Evolutionary conservation across 148 eudicot species (phyloP).

Genomic region (Spergularia marina): DNA sequence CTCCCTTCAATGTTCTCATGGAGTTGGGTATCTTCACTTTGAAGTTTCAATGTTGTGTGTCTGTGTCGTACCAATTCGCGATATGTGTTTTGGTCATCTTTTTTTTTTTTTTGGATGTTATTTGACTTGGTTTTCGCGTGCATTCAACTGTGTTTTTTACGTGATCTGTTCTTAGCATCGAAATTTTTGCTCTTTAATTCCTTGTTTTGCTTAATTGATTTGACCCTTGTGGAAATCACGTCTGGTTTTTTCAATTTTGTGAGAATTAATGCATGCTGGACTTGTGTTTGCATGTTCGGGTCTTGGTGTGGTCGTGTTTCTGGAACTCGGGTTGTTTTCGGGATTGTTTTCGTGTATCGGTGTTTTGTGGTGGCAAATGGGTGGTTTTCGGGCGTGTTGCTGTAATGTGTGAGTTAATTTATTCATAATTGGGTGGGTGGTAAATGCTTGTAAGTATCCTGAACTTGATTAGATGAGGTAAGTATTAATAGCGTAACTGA

Average conservation of each 20-base stretch:
- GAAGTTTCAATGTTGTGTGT: neutral
- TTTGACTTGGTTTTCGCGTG: too few relatives aligned
- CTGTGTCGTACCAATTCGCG: neutral
- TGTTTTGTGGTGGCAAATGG: neutral
- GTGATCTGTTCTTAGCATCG: constrained; percentile 15
- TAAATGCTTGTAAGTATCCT: neutral
- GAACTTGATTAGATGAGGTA: neutral
- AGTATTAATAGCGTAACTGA: neutral
- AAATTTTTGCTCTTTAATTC: neutral
- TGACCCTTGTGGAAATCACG: constrained; percentile 2
- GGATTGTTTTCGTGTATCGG: neutral
- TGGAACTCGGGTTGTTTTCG: neutral
- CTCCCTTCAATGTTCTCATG: neutral
- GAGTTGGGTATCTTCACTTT: neutral
- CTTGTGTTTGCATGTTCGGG: constrained; percentile 22
- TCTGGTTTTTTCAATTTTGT: neutral
- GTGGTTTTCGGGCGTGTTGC: neutral
- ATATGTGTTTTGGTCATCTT: too few relatives aligned
- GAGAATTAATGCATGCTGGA: constrained; percentile 15
- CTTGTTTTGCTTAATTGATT: constrained; percentile 1
- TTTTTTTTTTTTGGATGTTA: too few relatives aligned
- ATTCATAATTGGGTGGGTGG: neutral
- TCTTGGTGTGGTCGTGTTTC: neutral
- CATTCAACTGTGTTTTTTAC: neutral
- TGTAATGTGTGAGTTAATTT: neutral